A percentile compares a stretch with the other conserved stretches of the same genome.
Evolutionary conservation across 805 yeast genomes (phyloP).

Genomic region (Candida multigemmis): DNA sequence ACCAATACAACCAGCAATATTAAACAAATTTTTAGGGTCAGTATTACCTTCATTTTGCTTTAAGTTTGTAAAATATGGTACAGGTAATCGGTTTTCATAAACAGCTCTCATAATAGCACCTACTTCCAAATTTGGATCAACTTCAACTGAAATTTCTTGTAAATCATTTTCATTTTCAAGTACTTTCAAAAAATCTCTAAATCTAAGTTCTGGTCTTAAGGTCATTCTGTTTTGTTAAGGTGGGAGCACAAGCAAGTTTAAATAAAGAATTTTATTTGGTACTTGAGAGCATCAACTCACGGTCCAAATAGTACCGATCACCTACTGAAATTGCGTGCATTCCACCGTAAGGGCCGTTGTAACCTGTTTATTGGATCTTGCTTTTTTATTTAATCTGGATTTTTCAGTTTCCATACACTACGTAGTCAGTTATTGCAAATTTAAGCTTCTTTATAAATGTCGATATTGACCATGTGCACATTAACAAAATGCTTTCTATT

Average conservation of each 20-base stretch:
- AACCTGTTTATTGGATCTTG: too few species aligned
- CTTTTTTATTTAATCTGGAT: too few species aligned
- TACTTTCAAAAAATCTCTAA: conserved; percentile 13
- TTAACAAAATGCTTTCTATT: too few species aligned
- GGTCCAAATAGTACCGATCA: too few species aligned
- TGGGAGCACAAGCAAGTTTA: neutral
- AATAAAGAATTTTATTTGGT: too few species aligned
- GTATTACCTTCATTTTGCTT: conserved; percentile 5
- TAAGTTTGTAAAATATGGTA: conserved; percentile 12
- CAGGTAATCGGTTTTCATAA: conserved; percentile 11
- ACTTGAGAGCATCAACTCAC: too few species aligned
- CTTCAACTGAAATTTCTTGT: conserved; percentile 10
- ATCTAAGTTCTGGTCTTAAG: conserved; percentile 10
- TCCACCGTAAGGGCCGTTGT: too few species aligned
- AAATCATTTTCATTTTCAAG: conserved; percentile 12
- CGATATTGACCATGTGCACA: too few species aligned
- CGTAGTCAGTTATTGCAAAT: too few species aligned
- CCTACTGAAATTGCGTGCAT: too few species aligned
- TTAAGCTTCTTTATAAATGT: too few species aligned
- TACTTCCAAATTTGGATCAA: conserved; percentile 14
- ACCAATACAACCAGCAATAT: conserved; percentile 12
- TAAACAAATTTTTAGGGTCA: conserved; percentile 7
- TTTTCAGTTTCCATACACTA: too few species aligned
- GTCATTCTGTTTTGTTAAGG: neutral
- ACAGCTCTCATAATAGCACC: conserved; percentile 17